Conservation (phyloP, 176 grass and related monocot genomes). For the Poa pratensis region DNA sequence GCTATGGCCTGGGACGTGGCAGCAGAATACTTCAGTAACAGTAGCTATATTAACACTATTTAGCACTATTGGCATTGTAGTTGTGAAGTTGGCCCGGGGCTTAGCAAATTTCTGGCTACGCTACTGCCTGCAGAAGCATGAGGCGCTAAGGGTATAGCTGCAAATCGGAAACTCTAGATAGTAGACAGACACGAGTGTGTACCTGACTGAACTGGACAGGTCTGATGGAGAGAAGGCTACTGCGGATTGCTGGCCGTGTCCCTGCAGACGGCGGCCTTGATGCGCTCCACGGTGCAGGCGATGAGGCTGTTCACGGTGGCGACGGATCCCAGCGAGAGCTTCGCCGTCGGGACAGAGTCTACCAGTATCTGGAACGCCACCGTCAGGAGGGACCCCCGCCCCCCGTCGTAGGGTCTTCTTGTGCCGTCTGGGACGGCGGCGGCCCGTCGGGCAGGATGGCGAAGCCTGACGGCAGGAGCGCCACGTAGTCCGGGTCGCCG, state of each 20-base stretch:
- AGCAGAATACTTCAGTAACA: no score
- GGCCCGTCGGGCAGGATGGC: conserved; percentile 87
- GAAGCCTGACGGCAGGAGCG: conserved; percentile 83
- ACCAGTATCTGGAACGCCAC: conserved; percentile 97
- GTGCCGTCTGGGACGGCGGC: background rate
- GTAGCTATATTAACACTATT: no score
- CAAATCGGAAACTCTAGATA: background rate
- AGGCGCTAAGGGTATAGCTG: background rate
- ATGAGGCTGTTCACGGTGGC: conserved; percentile 94
- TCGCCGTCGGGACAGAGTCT: conserved; percentile 82
- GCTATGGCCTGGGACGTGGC: no score
- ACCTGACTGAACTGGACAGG: background rate
- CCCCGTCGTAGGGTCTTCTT: conserved; percentile 6
- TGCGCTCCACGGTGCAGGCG: conserved; percentile 85
- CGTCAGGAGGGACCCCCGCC: conserved; percentile 67
- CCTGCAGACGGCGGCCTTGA: conserved; percentile 78
- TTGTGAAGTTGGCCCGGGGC: no score
- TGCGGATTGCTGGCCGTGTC: conserved; percentile 52
- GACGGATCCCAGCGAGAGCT: conserved; percentile 90
- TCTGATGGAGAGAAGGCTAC: conserved; percentile 8
- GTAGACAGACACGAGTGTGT: background rate
- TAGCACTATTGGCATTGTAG: no score
- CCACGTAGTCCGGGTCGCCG: conserved; percentile 88
- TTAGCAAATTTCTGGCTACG: no score
- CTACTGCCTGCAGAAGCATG: no score